phyloP scores from a whole-genome alignment of 2,329 filamentous ascomycete genomes.

The Aspergillus tubingensis region DNA sequence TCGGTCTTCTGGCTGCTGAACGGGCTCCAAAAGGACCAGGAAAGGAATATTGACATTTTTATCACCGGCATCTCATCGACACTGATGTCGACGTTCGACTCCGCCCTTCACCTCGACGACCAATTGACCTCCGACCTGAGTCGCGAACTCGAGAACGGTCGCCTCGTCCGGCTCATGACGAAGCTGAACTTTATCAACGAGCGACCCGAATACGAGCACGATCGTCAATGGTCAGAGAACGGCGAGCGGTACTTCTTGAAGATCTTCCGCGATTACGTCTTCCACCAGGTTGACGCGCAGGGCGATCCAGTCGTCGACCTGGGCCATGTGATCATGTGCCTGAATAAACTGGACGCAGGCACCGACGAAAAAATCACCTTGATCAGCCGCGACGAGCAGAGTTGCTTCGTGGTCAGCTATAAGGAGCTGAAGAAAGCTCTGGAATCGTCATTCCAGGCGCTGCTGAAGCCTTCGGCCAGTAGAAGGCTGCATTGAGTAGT shows the following conservation, averaged over 20 bases:
- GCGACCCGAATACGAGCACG: conserved; percentile 78
- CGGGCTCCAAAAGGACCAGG: conserved; percentile 62
- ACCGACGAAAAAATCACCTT: conserved; percentile 82
- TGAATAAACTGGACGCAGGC: conserved; percentile 92
- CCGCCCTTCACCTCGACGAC: conserved; percentile 76
- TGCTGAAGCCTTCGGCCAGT: conserved; percentile 45
- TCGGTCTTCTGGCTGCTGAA: conserved; percentile 80
- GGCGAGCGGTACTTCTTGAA: conserved; percentile 91
- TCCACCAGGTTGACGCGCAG: conserved; percentile 87
- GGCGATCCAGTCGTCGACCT: conserved; percentile 82
- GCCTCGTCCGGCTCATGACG: conserved; percentile 74
- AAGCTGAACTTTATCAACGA: conserved; percentile 91
- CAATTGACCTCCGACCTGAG: conserved; percentile 70
- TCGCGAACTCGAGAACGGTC: conserved; percentile 85
- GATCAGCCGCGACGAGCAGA: conserved; percentile 87
- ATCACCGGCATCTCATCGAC: conserved; percentile 76
- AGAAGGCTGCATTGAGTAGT: conserved; percentile 36
- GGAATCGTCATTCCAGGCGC: conserved; percentile 62
- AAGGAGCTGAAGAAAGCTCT: conserved; percentile 75
- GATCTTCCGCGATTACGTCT: conserved; percentile 94
- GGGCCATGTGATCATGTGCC: conserved; percentile 79
- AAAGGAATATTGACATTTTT: conserved; percentile 74
- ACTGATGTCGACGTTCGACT: conserved; percentile 73
- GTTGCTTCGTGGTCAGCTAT: conserved; percentile 83
- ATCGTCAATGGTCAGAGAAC: conserved; percentile 82